Percentiles rank a stretch among this genome's conserved stretches.
Evolutionary conservation across 106 monocot genomes (phyloP).

Genomic region (Dactylorhiza incarnata): DNA sequence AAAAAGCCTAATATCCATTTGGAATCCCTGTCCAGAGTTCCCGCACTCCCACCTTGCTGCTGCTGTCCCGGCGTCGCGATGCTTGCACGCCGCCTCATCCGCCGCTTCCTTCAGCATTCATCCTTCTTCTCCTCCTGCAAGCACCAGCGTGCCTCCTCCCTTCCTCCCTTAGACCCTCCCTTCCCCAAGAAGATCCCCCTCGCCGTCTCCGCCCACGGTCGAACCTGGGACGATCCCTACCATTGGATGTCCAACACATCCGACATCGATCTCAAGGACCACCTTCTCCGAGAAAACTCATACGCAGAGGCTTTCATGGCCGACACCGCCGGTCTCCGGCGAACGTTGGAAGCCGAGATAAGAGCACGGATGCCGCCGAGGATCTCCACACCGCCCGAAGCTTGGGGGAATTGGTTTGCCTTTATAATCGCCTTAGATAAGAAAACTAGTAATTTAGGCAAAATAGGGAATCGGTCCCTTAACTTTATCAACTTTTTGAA

Average conservation of each 20-base stretch:
- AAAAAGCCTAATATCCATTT: too few species aligned
- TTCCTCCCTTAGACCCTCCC: constrained; percentile 26
- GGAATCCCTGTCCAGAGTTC: too few species aligned
- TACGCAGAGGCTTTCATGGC: constrained; percentile 82
- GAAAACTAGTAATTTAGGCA: neutral
- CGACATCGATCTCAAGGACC: constrained; percentile 58
- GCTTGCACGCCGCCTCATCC: neutral
- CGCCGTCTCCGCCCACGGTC: constrained; percentile 58
- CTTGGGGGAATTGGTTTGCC: constrained; percentile 65
- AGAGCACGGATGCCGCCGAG: constrained; percentile 39
- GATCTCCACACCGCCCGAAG: constrained; percentile 47
- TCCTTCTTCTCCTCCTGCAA: constrained; percentile 26
- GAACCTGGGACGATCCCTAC: constrained; percentile 80
- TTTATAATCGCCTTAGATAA: neutral
- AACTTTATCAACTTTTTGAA: neutral
- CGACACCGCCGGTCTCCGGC: constrained; percentile 42
- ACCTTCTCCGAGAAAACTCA: constrained; percentile 57
- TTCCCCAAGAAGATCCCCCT: constrained; percentile 64
- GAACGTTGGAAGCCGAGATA: constrained; percentile 49
- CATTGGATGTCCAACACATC: constrained; percentile 79
- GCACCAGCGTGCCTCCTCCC: constrained; percentile 2
- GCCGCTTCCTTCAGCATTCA: neutral
- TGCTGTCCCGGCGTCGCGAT: neutral
- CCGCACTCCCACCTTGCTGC: too few species aligned
- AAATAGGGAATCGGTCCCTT: neutral